Evolutionary conservation across 1,284 basidiomycete species (phyloP), one percentile per base, ranked within the genome.

Genomic region (Puccinia brachypodii): DNA sequence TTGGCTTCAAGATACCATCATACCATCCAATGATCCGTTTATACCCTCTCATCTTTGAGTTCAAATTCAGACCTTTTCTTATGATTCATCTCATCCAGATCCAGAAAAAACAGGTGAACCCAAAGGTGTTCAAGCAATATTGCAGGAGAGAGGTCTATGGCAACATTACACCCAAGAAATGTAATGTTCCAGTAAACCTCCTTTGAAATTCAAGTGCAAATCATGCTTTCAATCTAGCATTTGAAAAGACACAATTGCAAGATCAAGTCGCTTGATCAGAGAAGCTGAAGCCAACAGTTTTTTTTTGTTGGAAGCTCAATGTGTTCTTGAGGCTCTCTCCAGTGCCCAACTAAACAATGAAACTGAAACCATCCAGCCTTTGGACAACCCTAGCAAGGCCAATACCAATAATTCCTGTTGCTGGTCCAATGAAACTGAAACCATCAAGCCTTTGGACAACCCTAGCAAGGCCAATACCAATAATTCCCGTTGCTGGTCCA

Each of bases 121-220:
- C 33, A 74, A 73, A 73, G 71, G 72, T 19, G 44, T 74, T 50
- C 72, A 40, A 25, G 72, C 33, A 2, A 56, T 74, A 14, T 47
- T 74, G 1, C 44, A 74, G 28, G 72, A 74, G 72, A 25, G 50
- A 33, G 72, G 72, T 28, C 31, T 74, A 2, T 74, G 72, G 72
- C 14, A 3, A 6, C 40, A 50, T 36, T 74, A 74, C 25, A 25
- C 47, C 22, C 14, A 13, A n/a, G 22, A 28, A 31, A 58, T 7
- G 2, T 14, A 56, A 8, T 14, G 7, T 2, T 7, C 4, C 8
- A 31, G 38, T n/a, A 44, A 58, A n/a, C 42, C 42, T 19, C 1
- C 71, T 9, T 31, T 73, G 25, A 42, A 38, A 22, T 47, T 74
- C 44, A n/a, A 25, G 56, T 74, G 47, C 19, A 36, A 13, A 25